These are phyloP conservation scores for Babesia gibsoni DNA, from an alignment of 169 alveolate genomes.

Conservation along the genomic window DNA sequence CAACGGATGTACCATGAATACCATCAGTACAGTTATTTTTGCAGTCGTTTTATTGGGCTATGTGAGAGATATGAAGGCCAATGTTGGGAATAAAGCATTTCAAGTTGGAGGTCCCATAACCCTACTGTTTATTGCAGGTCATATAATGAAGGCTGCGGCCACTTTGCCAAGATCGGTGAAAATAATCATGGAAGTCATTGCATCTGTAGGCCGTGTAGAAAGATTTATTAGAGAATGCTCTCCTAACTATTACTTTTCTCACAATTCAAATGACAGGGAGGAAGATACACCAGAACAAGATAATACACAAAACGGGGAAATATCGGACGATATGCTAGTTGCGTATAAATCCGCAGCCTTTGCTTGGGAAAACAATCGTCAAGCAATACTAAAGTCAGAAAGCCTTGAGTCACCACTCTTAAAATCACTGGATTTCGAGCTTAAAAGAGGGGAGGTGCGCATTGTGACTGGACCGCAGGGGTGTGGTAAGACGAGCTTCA, in stretches of 20 bases:
- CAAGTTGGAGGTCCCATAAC: conserved; percentile 17
- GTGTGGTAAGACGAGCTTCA: conserved; percentile 49
- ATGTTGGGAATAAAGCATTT: not conserved
- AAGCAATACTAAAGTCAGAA: not conserved
- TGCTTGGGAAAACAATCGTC: conserved; percentile 14
- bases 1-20: conserved; percentile 3
- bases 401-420: not conserved
- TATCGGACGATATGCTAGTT: conserved; percentile 19
- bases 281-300: not conserved
- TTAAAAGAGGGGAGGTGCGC: conserved; percentile 23
- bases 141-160: conserved; percentile 5
- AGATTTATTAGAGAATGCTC: conserved; percentile 7
- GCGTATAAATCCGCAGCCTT: conserved; percentile 22
- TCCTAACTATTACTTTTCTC: not conserved
- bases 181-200: not conserved
- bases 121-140: conserved; percentile 6
- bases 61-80: not conserved
- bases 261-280: not conserved
- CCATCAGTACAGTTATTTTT: not conserved
- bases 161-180: conserved; percentile 3
- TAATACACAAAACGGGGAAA: not conserved
- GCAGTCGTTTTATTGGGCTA: conserved; percentile 16
- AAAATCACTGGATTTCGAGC: conserved; percentile 16
- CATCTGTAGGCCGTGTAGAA: conserved; percentile 2
- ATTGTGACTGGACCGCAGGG: conserved; percentile 54